These are phyloP conservation scores for Geotrichum aggregatum DNA, from an alignment of 1,139 yeast genomes.

Conservation along the genomic window DNA sequence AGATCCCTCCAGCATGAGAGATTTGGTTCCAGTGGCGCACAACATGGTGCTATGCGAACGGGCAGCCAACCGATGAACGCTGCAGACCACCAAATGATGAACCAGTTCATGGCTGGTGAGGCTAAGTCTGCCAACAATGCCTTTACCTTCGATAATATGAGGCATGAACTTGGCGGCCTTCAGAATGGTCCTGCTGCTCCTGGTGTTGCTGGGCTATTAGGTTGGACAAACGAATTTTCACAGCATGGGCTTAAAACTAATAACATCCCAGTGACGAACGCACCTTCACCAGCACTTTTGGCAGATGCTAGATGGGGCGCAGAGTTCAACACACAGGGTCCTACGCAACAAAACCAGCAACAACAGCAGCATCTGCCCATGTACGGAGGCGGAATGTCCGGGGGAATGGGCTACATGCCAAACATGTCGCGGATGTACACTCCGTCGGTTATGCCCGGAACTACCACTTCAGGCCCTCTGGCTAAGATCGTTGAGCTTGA, in stretches of 20 bases:
- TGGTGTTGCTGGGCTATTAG: constrained; percentile 13
- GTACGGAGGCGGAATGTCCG: neutral
- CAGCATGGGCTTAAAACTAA: neutral
- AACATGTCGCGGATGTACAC: constrained; percentile 9
- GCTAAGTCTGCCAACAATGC: constrained; percentile 26
- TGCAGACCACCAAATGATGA: constrained; percentile 49
- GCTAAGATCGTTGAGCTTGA: constrained; percentile 38
- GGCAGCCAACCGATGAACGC: constrained; percentile 35
- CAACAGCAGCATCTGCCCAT: neutral
- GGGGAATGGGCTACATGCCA: constrained; percentile 9
- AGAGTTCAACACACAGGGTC: constrained; percentile 9
- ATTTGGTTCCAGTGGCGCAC: constrained; percentile 30
- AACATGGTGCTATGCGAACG: constrained; percentile 35
- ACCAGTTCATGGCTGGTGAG: constrained; percentile 45
- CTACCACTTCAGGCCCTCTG: neutral
- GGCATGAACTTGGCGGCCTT: constrained; percentile 33
- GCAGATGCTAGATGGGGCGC: constrained; percentile 11
- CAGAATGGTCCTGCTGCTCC: constrained; percentile 18
- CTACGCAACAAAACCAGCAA: neutral
- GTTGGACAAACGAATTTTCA: constrained; percentile 32
- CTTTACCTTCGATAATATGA: constrained; percentile 38
- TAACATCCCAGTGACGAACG: neutral
- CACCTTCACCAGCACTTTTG: constrained; percentile 5
- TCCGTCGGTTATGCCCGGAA: constrained; percentile 4
- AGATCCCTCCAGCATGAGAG: constrained; percentile 58